Base-by-base conservation (phyloP, 805 yeast genomes). In the Cyberlindnera bimundalis region DNA sequence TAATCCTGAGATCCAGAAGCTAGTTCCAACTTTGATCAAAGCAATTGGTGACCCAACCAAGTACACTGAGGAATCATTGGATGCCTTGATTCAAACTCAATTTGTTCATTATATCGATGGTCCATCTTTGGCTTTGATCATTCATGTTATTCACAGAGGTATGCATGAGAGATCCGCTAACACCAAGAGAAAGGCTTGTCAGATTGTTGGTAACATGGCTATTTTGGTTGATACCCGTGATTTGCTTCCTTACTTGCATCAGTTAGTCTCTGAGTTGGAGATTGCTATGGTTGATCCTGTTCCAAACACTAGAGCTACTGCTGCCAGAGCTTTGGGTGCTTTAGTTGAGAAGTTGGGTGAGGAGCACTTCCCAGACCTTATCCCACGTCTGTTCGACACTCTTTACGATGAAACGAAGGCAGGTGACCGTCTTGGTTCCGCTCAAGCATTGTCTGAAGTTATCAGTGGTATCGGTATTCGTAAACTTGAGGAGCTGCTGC, bases 161-260 rank as follows among this genome's bases (percentile, higher is more conserved):
- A 80, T 93, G 85, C 79, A 76, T 38, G 98, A 91, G 52, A 73
- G 99, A 56, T 84, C 96, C n/a, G 97, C 98, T 0, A 72, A 80
- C 31, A 86, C 93, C 5, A 93, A 91, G 69, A 79, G 85, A 61
- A 88, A 88, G 62, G 91, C 98, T 0, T 90, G 98, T 63, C 97
- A 93, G 65, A 91, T 93, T 70, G 97, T 93, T 23, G 99, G 99
- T 48, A 93, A 93, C 59, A 93, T 93, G 98, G 89, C 98, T 2
- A 88, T 93, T 60, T 71, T 93, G 55, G 96, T 95, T 14, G 98
- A 91, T 55, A 72, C 87, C 14, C 78, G 76, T 51, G 99, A 93
- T 61, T 71, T 93, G 45, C 64, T 78, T 37, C 97, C 96, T 19
- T 93, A 93, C 64, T 68, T 93, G 55, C 75, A 79, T 17, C 77